Evolutionary conservation across 768 basidiomycete species (phyloP).

Genomic region (Leccinum subtestaceum): DNA sequence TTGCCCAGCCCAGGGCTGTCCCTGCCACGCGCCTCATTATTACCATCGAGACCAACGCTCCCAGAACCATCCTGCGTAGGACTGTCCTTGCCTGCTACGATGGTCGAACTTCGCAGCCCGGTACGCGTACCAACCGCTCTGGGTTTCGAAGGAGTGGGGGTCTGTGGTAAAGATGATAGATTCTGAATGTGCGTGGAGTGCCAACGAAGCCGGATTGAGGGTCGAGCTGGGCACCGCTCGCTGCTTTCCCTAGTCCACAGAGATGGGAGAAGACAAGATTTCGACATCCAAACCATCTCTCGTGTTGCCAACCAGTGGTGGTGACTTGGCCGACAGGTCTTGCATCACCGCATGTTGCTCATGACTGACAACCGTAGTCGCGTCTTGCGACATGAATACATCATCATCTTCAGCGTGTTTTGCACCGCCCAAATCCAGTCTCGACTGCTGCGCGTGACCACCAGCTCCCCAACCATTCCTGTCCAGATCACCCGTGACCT

Average conservation of each 20-base stretch:
- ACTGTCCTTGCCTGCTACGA: slow-evolving; percentile 18
- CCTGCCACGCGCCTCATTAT: slow-evolving; percentile 18
- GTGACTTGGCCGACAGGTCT: slow-evolving; percentile 2
- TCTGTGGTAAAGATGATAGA: no score
- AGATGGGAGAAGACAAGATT: slow-evolving; percentile 13
- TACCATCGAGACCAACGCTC: slow-evolving; percentile 26
- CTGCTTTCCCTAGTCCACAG: slow-evolving; percentile 25
- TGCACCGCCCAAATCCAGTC: not conserved
- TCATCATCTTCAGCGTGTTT: slow-evolving; percentile 3
- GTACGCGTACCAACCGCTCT: slow-evolving; percentile 48
- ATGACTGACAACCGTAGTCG: not conserved
- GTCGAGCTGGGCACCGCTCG: slow-evolving; percentile 14
- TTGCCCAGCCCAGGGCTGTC: slow-evolving; percentile 16
- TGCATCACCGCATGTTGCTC: not conserved
- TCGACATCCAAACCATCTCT: slow-evolving; percentile 11
- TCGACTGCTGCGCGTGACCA: not conserved
- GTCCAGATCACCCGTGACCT: not conserved
- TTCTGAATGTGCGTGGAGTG: no score
- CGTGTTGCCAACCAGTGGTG: slow-evolving; percentile 2
- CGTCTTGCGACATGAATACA: slow-evolving; percentile 6
- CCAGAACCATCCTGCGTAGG: slow-evolving; percentile 34
- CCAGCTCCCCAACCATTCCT: slow-evolving; percentile 4
- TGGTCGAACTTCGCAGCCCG: slow-evolving; percentile 45
- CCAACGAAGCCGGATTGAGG: slow-evolving; percentile 19
- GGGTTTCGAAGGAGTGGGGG: slow-evolving; percentile 16